Evolutionary conservation across 176 grass and related monocot genomes (phyloP).

Genomic region (Phoenix roebelenii): DNA sequence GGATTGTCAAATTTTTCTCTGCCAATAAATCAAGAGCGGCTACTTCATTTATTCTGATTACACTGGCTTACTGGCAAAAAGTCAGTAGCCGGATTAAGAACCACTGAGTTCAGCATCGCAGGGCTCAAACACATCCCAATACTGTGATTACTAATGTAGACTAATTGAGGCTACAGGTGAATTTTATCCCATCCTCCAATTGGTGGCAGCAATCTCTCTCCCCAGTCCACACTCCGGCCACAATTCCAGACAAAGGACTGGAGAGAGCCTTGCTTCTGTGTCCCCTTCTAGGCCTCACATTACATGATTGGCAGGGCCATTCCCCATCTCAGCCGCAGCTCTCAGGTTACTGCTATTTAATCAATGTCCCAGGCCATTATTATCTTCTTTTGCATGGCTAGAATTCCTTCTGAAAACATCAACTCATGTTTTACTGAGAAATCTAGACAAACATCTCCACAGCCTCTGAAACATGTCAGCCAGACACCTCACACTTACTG

Average conservation of each 20-base stretch:
- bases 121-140: background rate
- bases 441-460: too few species aligned
- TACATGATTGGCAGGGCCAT: background rate
- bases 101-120: too few species aligned
- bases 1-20: too few species aligned
- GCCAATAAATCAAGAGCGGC: too few species aligned
- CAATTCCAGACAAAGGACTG: background rate
- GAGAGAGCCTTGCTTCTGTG: background rate
- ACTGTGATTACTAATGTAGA: background rate
- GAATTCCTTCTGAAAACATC: constrained; percentile 9
- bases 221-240: too few species aligned
- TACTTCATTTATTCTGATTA: too few species aligned
- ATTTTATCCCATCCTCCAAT: background rate
- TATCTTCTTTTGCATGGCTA: background rate
- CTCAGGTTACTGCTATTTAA: background rate
- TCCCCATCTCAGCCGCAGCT: background rate
- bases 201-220: constrained; percentile 1
- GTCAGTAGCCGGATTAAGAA: too few species aligned
- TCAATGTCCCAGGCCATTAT: background rate
- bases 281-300: background rate
- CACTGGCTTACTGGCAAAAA: too few species aligned
- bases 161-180: background rate
- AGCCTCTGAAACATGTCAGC: too few species aligned
- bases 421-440: background rate
- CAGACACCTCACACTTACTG: too few species aligned